Base-by-base conservation (phyloP, 257 asterid species). In the Fraxinus excelsior region DNA sequence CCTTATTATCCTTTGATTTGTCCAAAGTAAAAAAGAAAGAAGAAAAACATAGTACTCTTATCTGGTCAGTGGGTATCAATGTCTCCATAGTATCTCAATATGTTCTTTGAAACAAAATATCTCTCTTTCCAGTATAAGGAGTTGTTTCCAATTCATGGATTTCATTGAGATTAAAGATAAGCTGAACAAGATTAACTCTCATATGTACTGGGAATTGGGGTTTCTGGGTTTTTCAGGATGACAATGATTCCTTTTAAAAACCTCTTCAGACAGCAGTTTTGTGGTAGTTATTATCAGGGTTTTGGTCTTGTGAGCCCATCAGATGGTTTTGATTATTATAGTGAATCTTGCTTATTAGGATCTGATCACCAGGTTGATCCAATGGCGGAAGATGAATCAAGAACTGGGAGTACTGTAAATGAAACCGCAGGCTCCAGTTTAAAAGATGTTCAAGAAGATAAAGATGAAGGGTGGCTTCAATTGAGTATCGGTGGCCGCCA, bases 391-490 rank as follows among this genome's bases (percentile, higher is more conserved):
- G 92, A 91, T 44, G 89, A 86, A 23, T 80, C 87, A 11, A 84
- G 64, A 67, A 74, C 26, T 13, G 79, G 78, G 18, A 76, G 81
- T 35, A 46, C 58, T 46, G 71, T 51, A 11, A 78, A 82, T 38
- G 84, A 80, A 72, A 46, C 58, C 1, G 73, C 74, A 5, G 81
- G 81, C 29, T 85, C 90, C 0, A 86, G 77, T 11, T 79, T 85
- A 0, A 87, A 80, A n/a, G 82, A 81, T 32, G 40, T 2, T 16
- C 65, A 81, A 3, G 83, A 76, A 0, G 77, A 78, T 0, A 72
- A 73, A 18, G 88, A 89, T 4, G 79, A 84, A 10, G 87, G 72
- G 9, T 94, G 99, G 99, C 88, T 94, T 35, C 97, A 88, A 67
- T 86, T 94, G 37, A 73, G 97, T 67, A 90, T 92, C 44, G 97